Evolutionary conservation across 345 rosid species (phyloP).

Genomic region (Cardamine occulta): DNA sequence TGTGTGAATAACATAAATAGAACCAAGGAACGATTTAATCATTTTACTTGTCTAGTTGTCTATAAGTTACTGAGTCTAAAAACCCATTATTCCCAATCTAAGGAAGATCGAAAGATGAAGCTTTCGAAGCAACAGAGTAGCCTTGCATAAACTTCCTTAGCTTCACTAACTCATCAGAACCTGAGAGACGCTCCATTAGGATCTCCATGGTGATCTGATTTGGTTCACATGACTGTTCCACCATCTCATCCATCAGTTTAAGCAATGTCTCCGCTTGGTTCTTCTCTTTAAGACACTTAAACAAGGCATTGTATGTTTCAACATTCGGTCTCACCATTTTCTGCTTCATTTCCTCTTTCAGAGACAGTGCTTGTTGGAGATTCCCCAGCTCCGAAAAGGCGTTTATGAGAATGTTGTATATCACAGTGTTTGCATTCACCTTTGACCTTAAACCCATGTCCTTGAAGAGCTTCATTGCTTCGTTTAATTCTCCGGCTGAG

Average conservation of each 20-base stretch:
- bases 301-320: constrained; percentile 66
- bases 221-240: constrained; percentile 62
- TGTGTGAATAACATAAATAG: constrained; percentile 2
- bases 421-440: constrained; percentile 63
- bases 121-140: constrained; percentile 45
- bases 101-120: constrained; percentile 25
- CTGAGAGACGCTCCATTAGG: constrained; percentile 72
- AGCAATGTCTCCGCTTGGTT: constrained; percentile 55
- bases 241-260: constrained; percentile 71
- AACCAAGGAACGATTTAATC: neutral
- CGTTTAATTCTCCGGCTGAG: constrained; percentile 51
- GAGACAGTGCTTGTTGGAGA: constrained; percentile 49
- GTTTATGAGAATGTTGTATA: constrained; percentile 74
- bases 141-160: constrained; percentile 58
- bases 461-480: constrained; percentile 69
- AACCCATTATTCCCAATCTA: constrained; percentile 3
- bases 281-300: constrained; percentile 63
- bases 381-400: constrained; percentile 54
- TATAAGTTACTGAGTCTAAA: constrained; percentile 2
- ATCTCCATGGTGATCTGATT: constrained; percentile 72
- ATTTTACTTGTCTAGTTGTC: neutral
- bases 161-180: constrained; percentile 57
- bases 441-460: constrained; percentile 53
- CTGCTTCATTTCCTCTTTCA: constrained; percentile 70
- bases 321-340: constrained; percentile 66